These are phyloP conservation scores for Penicillium sp. DNA, from an alignment of 2,329 filamentous ascomycete genomes.

Conservation along the genomic window DNA sequence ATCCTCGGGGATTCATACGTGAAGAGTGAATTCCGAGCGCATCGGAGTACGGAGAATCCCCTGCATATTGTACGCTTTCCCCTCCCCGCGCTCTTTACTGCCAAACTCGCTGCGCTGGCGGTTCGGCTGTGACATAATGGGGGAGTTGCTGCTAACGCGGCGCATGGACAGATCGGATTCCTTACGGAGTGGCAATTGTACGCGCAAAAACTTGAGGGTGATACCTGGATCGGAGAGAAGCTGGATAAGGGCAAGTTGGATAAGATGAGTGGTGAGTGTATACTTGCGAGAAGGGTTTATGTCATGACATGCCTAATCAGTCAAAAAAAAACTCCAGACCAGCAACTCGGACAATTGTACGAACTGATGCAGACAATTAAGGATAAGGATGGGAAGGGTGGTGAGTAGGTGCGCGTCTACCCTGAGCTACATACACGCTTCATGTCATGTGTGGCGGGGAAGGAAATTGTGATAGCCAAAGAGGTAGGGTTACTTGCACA, in stretches of 20 bases:
- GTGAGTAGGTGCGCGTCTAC: not conserved
- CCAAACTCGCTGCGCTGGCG: too few relatives aligned
- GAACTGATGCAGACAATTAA: conserved; percentile 87
- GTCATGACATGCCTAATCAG: conserved; percentile 5
- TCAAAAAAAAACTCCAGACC: conserved; percentile 60
- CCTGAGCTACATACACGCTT: not conserved
- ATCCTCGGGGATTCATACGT: conserved; percentile 90
- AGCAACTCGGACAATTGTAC: conserved; percentile 91
- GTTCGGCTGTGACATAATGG: not conserved
- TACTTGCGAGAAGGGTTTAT: not conserved
- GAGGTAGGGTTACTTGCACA: not conserved
- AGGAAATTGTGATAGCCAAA: not conserved
- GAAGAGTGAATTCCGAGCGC: conserved; percentile 88
- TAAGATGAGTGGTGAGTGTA: conserved; percentile 84
- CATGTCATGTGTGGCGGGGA: not conserved
- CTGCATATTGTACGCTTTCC: conserved; percentile 74
- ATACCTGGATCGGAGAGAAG: conserved; percentile 81
- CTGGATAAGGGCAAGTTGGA: conserved; percentile 82
- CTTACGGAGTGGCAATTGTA: conserved; percentile 96
- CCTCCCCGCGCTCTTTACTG: not conserved
- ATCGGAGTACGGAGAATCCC: conserved; percentile 84
- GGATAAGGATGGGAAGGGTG: conserved; percentile 46
- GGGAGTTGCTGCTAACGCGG: conserved; percentile 2
- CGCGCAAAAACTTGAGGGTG: conserved; percentile 87
- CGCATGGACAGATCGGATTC: conserved; percentile 76